Base-by-base conservation (phyloP, 345 rosid genomes). In the Mallotus nudiflorus region DNA sequence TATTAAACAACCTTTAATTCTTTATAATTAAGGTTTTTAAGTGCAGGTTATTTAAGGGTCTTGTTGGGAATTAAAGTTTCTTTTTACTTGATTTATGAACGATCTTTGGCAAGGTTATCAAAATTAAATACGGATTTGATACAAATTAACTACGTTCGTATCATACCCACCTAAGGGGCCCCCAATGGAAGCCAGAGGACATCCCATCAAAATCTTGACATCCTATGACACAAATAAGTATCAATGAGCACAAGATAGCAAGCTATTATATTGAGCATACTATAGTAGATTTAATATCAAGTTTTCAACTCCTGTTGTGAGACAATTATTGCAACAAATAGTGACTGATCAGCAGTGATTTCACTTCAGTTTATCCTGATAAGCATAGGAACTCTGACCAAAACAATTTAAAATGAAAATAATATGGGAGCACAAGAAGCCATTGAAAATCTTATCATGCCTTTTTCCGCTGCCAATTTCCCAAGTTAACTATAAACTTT, bases 131-230 rank as follows among this genome's bases (percentile, higher is more conserved):
- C n/a, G n/a, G n/a, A n/a, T n/a, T n/a, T n/a, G n/a, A n/a, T n/a
- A n/a, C n/a, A n/a, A n/a, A n/a, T n/a, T n/a, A n/a, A n/a, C n/a
- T n/a, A n/a, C n/a, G n/a, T n/a, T n/a, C n/a, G n/a, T n/a, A n/a
- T n/a, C n/a, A n/a, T n/a, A 64, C 84, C 59, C 76, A 95, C 99
- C 93, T 61, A 51, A 95, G 74, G 22, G 98, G 96, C 2, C 90
- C n/a, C 98, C 16, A 95, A 73, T 2, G 96, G 98, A 75, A 89
- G 98, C 99, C 98, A 95, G 45, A 90, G 77, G 25, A 82, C 82
- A 78, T 95, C 93, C 99, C 97, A 92, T 60, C 87, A 86, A 70
- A 95, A 92, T 75, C 81, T 92, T 24, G 94, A 86, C 82, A 89
- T 51, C 76, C 98, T 95, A 68, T 27, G 19, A 19, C 50, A 49